Percentiles rank a stretch among this genome's conserved stretches.
These are phyloP conservation scores for Cyberlindnera euphorbiiphila DNA, from an alignment of 805 yeast genomes.

Conservation along the genomic window DNA sequence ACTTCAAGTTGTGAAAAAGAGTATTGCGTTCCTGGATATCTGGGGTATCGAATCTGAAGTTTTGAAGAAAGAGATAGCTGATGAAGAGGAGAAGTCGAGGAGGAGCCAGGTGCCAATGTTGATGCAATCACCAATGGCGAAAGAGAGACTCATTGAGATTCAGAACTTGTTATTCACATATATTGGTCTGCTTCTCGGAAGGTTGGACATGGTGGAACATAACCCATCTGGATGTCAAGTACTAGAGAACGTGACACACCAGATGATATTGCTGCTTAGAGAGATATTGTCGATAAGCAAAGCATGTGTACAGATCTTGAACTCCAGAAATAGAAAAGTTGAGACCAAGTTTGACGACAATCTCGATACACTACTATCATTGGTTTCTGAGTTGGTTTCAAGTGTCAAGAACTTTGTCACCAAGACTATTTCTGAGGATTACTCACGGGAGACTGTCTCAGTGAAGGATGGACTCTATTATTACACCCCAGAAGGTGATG, in stretches of 20 bases:
- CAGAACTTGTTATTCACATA: conserved; percentile 57
- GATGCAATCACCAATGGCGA: conserved; percentile 54
- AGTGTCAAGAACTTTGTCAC: conserved; percentile 61
- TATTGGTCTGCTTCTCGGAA: conserved; percentile 65
- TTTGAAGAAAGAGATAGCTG: conserved; percentile 25
- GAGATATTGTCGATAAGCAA: conserved; percentile 62
- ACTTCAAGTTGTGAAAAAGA: conserved; percentile 62
- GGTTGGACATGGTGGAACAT: conserved; percentile 73
- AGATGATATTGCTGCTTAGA: conserved; percentile 57
- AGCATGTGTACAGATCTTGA: conserved; percentile 36
- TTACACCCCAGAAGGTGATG: conserved; percentile 66
- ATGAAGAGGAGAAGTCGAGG: conserved; percentile 6
- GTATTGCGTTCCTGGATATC: conserved; percentile 59
- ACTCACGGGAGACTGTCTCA: conserved; percentile 6
- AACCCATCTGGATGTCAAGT: conserved; percentile 66
- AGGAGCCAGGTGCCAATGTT: conserved; percentile 39
- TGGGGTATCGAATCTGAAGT: conserved; percentile 66
- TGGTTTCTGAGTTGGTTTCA: conserved; percentile 62
- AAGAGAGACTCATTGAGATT: conserved; percentile 60
- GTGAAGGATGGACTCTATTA: conserved; percentile 36
- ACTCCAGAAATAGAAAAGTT: conserved; percentile 22
- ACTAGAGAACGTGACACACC: conserved; percentile 63
- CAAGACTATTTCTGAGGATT: conserved; percentile 43
- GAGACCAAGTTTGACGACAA: conserved; percentile 33
- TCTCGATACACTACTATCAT: conserved; percentile 53